These are phyloP conservation scores for Phlyctochytrium planicorne DNA, from an alignment of 192 early-diverging fungal species.

Conservation along the genomic window DNA sequence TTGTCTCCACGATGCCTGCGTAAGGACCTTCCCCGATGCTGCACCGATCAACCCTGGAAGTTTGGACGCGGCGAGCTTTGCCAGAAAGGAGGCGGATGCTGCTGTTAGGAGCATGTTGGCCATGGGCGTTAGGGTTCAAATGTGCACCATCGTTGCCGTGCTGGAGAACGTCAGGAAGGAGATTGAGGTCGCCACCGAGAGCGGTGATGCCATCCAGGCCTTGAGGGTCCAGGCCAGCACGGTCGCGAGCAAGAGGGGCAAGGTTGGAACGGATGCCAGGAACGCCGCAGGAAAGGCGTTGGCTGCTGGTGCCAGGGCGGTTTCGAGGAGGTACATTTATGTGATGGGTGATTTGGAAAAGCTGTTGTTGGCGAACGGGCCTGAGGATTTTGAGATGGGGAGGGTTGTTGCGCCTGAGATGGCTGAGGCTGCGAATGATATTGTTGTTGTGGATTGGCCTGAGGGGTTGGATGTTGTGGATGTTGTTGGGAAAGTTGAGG, in stretches of 20 bases:
- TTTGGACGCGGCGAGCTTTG: constrained; percentile 14
- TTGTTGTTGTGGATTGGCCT: background rate
- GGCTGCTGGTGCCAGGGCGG: constrained; percentile 21
- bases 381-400: constrained; percentile 4
- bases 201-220: constrained; percentile 18
- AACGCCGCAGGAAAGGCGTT: constrained; percentile 10
- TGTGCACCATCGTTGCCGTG: constrained; percentile 13
- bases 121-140: constrained; percentile 8
- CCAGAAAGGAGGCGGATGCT: constrained; percentile 26
- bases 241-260: constrained; percentile 14
- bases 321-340: constrained; percentile 19
- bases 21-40: constrained; percentile 13
- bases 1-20: constrained; percentile 20
- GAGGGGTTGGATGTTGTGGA: background rate
- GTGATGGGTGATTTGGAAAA: constrained; percentile 23
- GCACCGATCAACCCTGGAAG: constrained; percentile 25
- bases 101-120: constrained; percentile 22
- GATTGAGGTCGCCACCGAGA: constrained; percentile 19
- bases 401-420: background rate
- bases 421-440: constrained; percentile 1
- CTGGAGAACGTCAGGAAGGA: constrained; percentile 17
- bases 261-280: constrained; percentile 7
- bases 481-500: background rate
- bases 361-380: constrained; percentile 10
- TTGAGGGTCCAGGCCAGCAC: constrained; percentile 17